Conservation (phyloP, 176 grass and related monocot genomes). For the Carex myosuroides region DNA sequence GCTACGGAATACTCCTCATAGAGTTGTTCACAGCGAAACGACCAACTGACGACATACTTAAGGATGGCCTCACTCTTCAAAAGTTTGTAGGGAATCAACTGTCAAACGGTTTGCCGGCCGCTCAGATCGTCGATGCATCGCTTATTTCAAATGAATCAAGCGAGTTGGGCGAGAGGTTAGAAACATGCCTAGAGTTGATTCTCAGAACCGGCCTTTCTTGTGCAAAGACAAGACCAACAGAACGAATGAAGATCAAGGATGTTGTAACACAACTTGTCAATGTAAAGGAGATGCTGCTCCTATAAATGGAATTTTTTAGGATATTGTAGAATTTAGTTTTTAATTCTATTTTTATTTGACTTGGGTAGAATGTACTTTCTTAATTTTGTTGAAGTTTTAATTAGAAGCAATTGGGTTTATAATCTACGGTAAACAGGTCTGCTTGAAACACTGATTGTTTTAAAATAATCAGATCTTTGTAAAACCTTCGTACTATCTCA, state of each 20-base stretch:
- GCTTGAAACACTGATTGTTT: too few relatives aligned
- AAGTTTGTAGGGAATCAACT: conserved; percentile 22
- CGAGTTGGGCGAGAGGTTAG: neutral
- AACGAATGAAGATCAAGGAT: conserved; percentile 37
- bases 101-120: neutral
- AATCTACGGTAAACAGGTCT: too few relatives aligned
- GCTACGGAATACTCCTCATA: conserved; percentile 39
- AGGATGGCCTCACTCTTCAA: conserved; percentile 33
- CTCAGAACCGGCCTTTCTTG: conserved; percentile 37
- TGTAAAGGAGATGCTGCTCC: conserved; percentile 25
- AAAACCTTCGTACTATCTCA: too few relatives aligned
- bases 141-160: neutral
- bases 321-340: neutral
- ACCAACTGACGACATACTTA: conserved; percentile 39
- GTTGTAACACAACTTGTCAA: conserved; percentile 22
- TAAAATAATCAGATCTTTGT: too few relatives aligned
- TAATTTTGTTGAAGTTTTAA: too few relatives aligned
- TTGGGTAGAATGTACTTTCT: neutral
- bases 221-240: conserved; percentile 26
- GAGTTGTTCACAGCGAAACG: conserved; percentile 42
- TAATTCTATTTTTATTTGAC: neutral
- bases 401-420: too few relatives aligned
- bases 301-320: neutral
- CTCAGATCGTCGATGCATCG: conserved; percentile 11
- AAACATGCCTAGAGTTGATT: conserved; percentile 8